Percentiles rank a stretch among this genome's conserved stretches.
Evolutionary conservation across 495 filamentous ascomycete species (phyloP).

Genomic region (Penicillium cinerascens): DNA sequence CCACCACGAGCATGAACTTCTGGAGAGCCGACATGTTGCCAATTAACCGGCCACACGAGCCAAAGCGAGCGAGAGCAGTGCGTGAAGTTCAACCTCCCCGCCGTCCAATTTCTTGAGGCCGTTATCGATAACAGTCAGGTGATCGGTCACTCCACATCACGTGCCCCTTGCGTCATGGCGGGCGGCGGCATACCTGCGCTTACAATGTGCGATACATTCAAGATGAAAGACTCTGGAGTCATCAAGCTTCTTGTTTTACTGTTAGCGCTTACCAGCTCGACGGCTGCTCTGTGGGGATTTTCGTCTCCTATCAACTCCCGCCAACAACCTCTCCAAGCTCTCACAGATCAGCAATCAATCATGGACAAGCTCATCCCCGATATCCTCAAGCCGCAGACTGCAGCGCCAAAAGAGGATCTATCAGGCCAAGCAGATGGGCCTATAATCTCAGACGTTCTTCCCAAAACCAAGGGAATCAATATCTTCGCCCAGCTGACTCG

Average conservation of each 20-base stretch:
- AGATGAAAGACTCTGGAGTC: conserved; percentile 15
- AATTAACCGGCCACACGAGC: conserved; percentile 17
- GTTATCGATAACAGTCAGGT: conserved; percentile 30
- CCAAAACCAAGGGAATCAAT: conserved; percentile 74
- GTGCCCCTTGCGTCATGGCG: conserved; percentile 27
- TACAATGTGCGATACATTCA: conserved; percentile 7
- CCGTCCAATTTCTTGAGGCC: conserved; percentile 20
- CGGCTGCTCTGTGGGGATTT: conserved; percentile 16
- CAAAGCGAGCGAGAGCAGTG: conserved; percentile 8
- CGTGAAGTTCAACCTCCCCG: conserved; percentile 7
- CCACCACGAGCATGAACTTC: conserved; percentile 62
- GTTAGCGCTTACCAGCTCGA: conserved; percentile 5
- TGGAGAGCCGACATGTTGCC: conserved; percentile 59
- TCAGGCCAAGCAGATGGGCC: conserved; percentile 25
- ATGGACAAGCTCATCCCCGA: conserved; percentile 30
- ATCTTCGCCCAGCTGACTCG: conserved; percentile 85
- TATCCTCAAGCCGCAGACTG: conserved; percentile 37
- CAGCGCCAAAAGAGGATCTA: conserved; percentile 22
- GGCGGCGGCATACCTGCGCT: conserved; percentile 6
- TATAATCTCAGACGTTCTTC: conserved; percentile 83
- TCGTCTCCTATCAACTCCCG: conserved; percentile 3
- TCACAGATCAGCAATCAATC: conserved; percentile 29
- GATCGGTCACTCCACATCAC: conserved; percentile 19
- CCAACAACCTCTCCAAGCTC: conserved; percentile 9
- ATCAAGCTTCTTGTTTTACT: conserved; percentile 13